Evolutionary conservation across 768 basidiomycete genomes (phyloP).

Genomic region (Sarcomyxa edulis): DNA sequence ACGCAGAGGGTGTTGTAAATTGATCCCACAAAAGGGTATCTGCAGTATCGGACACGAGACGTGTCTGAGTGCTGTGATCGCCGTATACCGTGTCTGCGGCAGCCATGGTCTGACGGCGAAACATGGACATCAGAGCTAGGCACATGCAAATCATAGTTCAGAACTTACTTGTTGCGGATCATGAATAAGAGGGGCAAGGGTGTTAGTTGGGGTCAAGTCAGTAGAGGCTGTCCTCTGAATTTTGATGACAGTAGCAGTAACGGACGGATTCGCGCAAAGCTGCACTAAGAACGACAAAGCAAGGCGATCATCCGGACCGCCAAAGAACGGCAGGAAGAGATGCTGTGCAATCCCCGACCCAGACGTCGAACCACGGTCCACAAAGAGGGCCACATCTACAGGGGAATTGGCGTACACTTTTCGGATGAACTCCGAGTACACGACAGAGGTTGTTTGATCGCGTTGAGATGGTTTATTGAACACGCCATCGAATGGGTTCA

Average conservation of each 20-base stretch:
- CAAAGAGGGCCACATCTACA: conserved; percentile 78
- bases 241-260: conserved; percentile 71
- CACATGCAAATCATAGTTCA: conserved; percentile 19
- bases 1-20: conserved; percentile 34
- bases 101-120: conserved; percentile 35
- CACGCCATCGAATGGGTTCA: conserved; percentile 74
- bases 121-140: no score
- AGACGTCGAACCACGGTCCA: conserved; percentile 59
- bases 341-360: conserved; percentile 41
- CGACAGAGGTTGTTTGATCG: conserved; percentile 47
- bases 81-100: conserved; percentile 74
- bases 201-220: conserved; percentile 22
- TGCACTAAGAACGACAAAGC: conserved; percentile 81
- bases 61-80: conserved; percentile 53
- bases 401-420: conserved; percentile 69
- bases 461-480: conserved; percentile 52
- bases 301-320: conserved; percentile 89
- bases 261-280: conserved; percentile 52
- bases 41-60: conserved; percentile 73
- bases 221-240: conserved; percentile 39
- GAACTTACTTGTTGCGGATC: no score
- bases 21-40: conserved; percentile 76
- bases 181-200: no score
- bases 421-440: conserved; percentile 83
- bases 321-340: conserved; percentile 86